Base-by-base conservation (phyloP, 225 moss, liverwort and hornwort species). In the Antitrichia curtipendula region DNA sequence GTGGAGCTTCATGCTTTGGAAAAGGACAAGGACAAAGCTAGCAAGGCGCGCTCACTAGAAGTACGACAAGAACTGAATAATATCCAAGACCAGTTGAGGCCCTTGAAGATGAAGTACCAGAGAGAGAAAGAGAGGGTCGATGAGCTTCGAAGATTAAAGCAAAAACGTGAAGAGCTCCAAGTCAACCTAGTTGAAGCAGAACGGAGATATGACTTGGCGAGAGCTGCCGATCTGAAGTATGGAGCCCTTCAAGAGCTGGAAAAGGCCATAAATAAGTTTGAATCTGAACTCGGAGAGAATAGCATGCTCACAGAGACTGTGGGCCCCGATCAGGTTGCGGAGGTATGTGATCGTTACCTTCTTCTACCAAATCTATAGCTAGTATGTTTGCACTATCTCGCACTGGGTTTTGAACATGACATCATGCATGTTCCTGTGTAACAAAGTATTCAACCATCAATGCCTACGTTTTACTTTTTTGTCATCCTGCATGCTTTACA, bases 1-100 rank as follows among this genome's bases (percentile, higher is more conserved):
- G 98, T 98, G 31, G 98, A 98, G 88, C 94, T 92, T 58, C 98
- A 97, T 84, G 98, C 98, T 23, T 92, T 98, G 70, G 97, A 98
- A 91, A 98, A 95, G 87, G 98, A 98, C 88, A 98, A 95, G 81
- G 97, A 98, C 69, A 98, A 98, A 84, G 88, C 98, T 12, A 98
- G 98, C 89, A 97, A 98, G 86, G 98, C 96, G 38, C 98, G 98
- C 31, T 87, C 96, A 59, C 50, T 95, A 8, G 98, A 98, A 76
- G 98, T 98, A n/a, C 65, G 89, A 45, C 72, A 94, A 81, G 98
- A 98, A 82, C 80, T 98, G 47, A 93, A 96, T 45, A 74, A 94
- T 54, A 88, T 97, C 28, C 88, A 95, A 56, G 98, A 98, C 13
- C 91, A 90, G 78, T 84, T 98, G 86, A 93, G 94, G 50, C 98